Conservation (phyloP, 108 stramenopile species). For the Nitzschia sp. region DNA sequence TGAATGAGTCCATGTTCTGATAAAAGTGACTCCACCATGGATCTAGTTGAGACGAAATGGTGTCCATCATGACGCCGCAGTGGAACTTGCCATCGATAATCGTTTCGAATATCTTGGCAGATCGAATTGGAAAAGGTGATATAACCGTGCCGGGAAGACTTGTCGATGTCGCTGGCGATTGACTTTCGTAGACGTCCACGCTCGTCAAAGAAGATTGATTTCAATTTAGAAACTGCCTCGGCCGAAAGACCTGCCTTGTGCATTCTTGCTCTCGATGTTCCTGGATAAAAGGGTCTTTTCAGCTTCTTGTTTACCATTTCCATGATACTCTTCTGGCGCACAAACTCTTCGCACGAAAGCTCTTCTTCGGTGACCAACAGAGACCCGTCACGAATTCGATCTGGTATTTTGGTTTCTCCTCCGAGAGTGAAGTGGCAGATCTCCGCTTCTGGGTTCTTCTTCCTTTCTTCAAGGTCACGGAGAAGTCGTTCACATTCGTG, state of each 20-base stretch:
- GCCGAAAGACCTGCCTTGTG: not conserved
- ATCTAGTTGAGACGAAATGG: not conserved
- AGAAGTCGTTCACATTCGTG: not conserved
- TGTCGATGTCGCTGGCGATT: slow-evolving; percentile 17
- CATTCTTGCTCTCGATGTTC: slow-evolving; percentile 16
- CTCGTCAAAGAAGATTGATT: slow-evolving; percentile 27
- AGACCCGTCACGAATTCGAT: not conserved
- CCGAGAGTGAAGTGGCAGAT: slow-evolving; percentile 3
- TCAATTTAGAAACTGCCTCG: slow-evolving; percentile 13
- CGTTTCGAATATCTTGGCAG: slow-evolving; percentile 4
- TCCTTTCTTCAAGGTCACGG: not conserved
- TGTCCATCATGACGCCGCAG: slow-evolving; percentile 7
- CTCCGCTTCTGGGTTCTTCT: not conserved
- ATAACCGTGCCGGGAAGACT: slow-evolving; percentile 21
- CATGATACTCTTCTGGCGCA: slow-evolving; percentile 5
- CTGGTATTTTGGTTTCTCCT: not conserved
- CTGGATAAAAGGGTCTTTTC: slow-evolving; percentile 6
- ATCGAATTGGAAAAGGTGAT: slow-evolving; percentile 28
- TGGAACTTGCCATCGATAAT: slow-evolving; percentile 37
- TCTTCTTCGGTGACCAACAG: slow-evolving; percentile 9
- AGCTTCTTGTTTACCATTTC: slow-evolving; percentile 23
- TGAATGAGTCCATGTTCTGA: slow-evolving; percentile 2
- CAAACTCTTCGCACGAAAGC: slow-evolving; percentile 20
- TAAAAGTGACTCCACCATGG: slow-evolving; percentile 16
- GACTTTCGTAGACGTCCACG: slow-evolving; percentile 21